Percentiles rank a stretch among this genome's conserved stretches.
These are phyloP conservation scores for Letharia columbiana DNA, from an alignment of 495 filamentous ascomycete genomes.

Conservation along the genomic window DNA sequence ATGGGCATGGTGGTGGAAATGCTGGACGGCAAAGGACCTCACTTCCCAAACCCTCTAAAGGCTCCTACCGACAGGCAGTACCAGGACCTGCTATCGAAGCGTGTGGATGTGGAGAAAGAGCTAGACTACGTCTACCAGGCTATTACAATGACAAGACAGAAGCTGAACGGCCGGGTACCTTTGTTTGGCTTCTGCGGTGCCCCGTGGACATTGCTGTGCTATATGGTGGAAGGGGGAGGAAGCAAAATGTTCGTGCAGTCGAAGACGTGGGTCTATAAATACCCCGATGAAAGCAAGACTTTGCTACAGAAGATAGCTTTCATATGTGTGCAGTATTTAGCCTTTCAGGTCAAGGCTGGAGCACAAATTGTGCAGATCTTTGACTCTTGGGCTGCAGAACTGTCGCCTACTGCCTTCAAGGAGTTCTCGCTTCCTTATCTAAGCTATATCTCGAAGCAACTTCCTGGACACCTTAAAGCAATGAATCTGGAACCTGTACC, in stretches of 20 bases:
- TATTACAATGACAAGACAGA: slow-evolving; percentile 81
- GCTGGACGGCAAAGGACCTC: slow-evolving; percentile 90
- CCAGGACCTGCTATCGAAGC: slow-evolving; percentile 58
- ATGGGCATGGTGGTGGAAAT: slow-evolving; percentile 97
- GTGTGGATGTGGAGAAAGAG: slow-evolving; percentile 75
- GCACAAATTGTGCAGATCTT: slow-evolving; percentile 95
- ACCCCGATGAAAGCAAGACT: slow-evolving; percentile 67
- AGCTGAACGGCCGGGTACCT: slow-evolving; percentile 79
- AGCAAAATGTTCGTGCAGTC: slow-evolving; percentile 83
- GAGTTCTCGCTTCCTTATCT: slow-evolving; percentile 81
- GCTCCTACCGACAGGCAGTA: slow-evolving; percentile 76
- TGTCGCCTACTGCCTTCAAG: slow-evolving; percentile 74
- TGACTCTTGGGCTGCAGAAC: slow-evolving; percentile 94
- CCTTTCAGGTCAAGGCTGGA: slow-evolving; percentile 82
- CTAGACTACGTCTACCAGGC: slow-evolving; percentile 93
- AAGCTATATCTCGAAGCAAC: slow-evolving; percentile 65
- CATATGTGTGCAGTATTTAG: slow-evolving; percentile 88
- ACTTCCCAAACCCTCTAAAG: slow-evolving; percentile 77
- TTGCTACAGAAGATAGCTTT: slow-evolving; percentile 85
- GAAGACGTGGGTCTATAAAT: slow-evolving; percentile 94
- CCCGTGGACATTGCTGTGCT: slow-evolving; percentile 92
- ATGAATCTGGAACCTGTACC: slow-evolving; percentile 72
- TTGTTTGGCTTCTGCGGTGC: slow-evolving; percentile 96
- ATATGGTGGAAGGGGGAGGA: slow-evolving; percentile 97
- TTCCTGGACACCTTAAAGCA: slow-evolving; percentile 63